A percentile compares a stretch with the other conserved stretches of the same genome.
phyloP scores from a whole-genome alignment of 2,329 filamentous ascomycete genomes.

The Didymosphaeria variabile region DNA sequence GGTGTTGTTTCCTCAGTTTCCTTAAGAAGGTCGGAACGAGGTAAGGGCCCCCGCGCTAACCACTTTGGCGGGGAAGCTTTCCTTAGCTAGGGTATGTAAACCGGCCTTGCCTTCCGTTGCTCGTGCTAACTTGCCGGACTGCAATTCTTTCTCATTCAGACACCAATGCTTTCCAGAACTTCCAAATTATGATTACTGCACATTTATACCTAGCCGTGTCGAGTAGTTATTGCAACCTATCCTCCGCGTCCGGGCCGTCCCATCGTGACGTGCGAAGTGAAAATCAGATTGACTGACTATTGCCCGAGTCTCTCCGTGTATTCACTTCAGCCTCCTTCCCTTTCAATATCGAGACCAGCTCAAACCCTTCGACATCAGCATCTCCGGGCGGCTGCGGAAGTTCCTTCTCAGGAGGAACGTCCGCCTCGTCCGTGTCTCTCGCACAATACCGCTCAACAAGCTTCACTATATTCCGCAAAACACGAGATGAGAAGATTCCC shows the following conservation, averaged over 20 bases:
- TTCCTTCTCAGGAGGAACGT: not conserved
- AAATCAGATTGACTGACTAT: not conserved
- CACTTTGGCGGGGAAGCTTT: not conserved
- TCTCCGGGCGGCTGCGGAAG: not conserved
- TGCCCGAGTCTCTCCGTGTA: not conserved
- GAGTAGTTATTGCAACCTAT: no score
- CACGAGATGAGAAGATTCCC: constrained; percentile 26
- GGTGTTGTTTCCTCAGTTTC: not conserved
- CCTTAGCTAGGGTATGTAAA: not conserved
- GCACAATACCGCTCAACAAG: constrained; percentile 17
- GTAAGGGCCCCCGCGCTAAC: not conserved
- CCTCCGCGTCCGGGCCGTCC: no score
- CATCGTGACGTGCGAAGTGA: no score
- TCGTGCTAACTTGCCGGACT: not conserved
- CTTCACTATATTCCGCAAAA: constrained; percentile 13
- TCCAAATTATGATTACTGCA: not conserved
- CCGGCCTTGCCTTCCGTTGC: not conserved
- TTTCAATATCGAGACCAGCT: not conserved
- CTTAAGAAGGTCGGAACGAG: not conserved
- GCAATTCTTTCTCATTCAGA: not conserved
- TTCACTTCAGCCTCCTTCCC: not conserved
- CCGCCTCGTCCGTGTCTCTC: not conserved
- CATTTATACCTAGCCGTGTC: no score
- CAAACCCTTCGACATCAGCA: not conserved
- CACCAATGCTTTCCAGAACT: not conserved